Percentiles rank a stretch among this genome's conserved stretches.
Evolutionary conservation across 257 asterid species (phyloP).

Genomic region (Capsicum rhomboideum): DNA sequence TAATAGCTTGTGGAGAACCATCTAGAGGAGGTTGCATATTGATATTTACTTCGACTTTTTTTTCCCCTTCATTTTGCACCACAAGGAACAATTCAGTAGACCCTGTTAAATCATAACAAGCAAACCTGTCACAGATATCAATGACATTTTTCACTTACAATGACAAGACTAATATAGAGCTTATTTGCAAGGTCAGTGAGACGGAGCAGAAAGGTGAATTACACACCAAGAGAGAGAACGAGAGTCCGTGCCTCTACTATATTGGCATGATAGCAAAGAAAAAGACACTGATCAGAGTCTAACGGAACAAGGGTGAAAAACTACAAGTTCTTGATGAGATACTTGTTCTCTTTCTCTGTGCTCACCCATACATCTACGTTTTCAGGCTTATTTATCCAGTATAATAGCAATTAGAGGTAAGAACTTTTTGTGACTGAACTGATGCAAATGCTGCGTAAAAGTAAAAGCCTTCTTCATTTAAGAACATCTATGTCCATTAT

Average conservation of each 20-base stretch:
- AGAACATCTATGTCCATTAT: not conserved
- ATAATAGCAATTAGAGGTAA: not conserved
- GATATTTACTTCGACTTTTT: slow-evolving; percentile 34
- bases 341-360: not conserved
- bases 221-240: not conserved
- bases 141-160: not conserved
- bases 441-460: not conserved
- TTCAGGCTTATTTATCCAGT: not conserved
- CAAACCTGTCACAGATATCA: not conserved
- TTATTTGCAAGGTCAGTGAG: not conserved
- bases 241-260: not conserved
- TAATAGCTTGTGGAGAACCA: slow-evolving; percentile 15
- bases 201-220: not conserved
- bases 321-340: not conserved
- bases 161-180: not conserved
- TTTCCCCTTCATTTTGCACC: slow-evolving; percentile 48
- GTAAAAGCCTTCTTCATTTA: not conserved
- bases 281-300: not conserved
- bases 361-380: not conserved
- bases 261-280: not conserved
- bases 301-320: not conserved
- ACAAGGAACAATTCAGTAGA: slow-evolving; percentile 27
- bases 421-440: not conserved
- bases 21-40: slow-evolving; percentile 18
- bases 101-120: slow-evolving; percentile 27